Base-by-base conservation (phyloP, 352 stramenopile species). In the Phytophthora colocasiae region DNA sequence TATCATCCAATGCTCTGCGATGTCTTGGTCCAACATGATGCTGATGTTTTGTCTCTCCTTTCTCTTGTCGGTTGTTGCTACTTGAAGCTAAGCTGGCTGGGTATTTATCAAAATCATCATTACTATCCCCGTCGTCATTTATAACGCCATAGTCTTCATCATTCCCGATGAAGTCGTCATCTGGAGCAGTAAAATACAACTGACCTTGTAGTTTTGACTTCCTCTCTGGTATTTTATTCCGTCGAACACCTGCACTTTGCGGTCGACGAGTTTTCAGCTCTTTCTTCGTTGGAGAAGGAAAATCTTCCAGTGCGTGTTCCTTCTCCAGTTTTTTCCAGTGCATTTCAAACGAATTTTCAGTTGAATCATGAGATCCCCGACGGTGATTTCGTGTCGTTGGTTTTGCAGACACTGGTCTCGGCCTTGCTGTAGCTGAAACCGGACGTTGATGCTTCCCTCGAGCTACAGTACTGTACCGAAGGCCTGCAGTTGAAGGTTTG, bases 271-370 rank as follows among this genome's bases (percentile, higher is more conserved):
- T 15, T 71, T 53, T 61, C 14, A 15, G 45, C n/a, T 61, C 54
- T 17, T 29, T 10, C 9, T 70, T 73, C 7, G 45, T 5, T 12
- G 27, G 5, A 45, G 19, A 11, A 6, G 39, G 45, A 27, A 56
- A 50, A 19, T 72, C 58, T 6, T 73, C 61, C 0, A 85, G 57
- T 19, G 48, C 41, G 19, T 79, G 66, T 38, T 84, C 53, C 45
- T 48, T 50, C 50, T 86, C 78, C 17, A 86, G 39, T 22, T 71
- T 77, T 8, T 60, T 73, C 78, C 78, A 83, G 40, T 87, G 78
- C 29, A 58, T 46, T 43, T 87, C 70, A 24, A 84, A 67, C 6
- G 50, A 36, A n/a, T 64, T 34, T 3, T 73, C 66, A 4, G 17
- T 22, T 41, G 41, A 66, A 34, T 68, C 41, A 41, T 41, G 38